Percentiles rank a stretch among this genome's conserved stretches.
phyloP scores from a whole-genome alignment of 495 filamentous ascomycete species.

The Hypoxylon cercidicola region DNA sequence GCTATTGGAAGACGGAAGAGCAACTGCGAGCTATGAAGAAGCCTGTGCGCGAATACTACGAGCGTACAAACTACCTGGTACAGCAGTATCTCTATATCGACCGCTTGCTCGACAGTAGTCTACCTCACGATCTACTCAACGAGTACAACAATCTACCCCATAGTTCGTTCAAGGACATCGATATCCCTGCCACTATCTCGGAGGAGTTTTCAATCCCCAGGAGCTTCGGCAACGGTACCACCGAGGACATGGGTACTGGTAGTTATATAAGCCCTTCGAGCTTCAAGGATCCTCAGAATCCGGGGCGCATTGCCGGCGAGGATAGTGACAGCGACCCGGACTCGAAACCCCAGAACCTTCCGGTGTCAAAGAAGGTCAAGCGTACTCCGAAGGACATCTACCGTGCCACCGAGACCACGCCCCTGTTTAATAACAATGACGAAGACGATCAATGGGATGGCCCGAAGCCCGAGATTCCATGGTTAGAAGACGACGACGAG shows the following conservation, averaged over 20 bases:
- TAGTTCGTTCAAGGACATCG: constrained; percentile 54
- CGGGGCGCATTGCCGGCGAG: constrained; percentile 26
- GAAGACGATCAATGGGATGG: constrained; percentile 43
- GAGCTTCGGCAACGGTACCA: constrained; percentile 24
- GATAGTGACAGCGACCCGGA: constrained; percentile 40
- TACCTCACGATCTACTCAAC: constrained; percentile 85
- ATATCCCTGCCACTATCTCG: constrained; percentile 66
- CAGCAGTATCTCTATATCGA: constrained; percentile 93
- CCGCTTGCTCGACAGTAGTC: constrained; percentile 85
- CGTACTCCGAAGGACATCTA: constrained; percentile 85
- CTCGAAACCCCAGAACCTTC: neutral
- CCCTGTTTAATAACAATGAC: constrained; percentile 64
- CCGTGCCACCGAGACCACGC: constrained; percentile 75
- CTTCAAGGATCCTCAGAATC: constrained; percentile 32
- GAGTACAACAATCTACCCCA: constrained; percentile 74
- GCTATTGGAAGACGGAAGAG: constrained; percentile 76
- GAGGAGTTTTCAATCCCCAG: constrained; percentile 51
- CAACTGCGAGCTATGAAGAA: constrained; percentile 72
- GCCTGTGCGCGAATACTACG: constrained; percentile 80
- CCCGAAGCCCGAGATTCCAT: constrained; percentile 60
- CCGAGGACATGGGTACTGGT: neutral
- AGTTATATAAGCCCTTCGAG: constrained; percentile 11
- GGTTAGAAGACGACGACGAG: constrained; percentile 63
- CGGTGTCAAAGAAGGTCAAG: constrained; percentile 64
- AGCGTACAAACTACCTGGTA: constrained; percentile 82